Base-by-base conservation (phyloP, 768 basidiomycete genomes). In the Naganishia onofrii region DNA sequence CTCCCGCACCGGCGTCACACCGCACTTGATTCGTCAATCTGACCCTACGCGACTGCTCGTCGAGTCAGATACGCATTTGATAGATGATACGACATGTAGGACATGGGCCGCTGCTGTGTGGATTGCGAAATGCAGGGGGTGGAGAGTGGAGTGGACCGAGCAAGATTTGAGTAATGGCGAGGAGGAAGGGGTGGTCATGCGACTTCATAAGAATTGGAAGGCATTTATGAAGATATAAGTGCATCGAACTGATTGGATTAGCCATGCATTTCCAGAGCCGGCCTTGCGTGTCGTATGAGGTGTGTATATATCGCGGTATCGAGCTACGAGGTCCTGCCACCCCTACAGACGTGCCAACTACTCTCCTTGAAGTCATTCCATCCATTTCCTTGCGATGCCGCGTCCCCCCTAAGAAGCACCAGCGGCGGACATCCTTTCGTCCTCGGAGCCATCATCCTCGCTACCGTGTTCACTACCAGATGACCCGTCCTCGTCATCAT, bases 31-130 rank as follows among this genome's bases (percentile, higher is more conserved):
- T 60, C 81, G 84, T 52, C 83, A 84, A 0, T 90, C 88, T 72
- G 82, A 87, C 58, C 81, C 87, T 1, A 78, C 86, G 70, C 87
- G 92, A 28, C 84, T 98, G 31, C 85, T 98, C 60, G 88, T 87
- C 34, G 95, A 99, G 80, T 92, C 90, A 2, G 95, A 97, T 80
- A 90, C 85, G 75, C 85, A 92, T 77, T 82, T 89, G 71, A 84
- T 91, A n/a, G 78, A 85, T 19, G 77, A 83, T 72, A 87, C 86
- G 66, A 84, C 87, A 0, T 72, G 82, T 38, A 83, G 86, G 68
- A 89, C 91, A 6, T 91, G 91, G 89, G 86, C 88, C 52, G 93
- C 95, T 82, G 76, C 92, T 9, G 80, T 83, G 42, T 86, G 85
- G 54, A 83, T 97, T 21, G 89, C 92, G 3, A 84, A 87, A 42